Conservation (phyloP, 257 asterid species). For the Paulownia fortunei region DNA sequence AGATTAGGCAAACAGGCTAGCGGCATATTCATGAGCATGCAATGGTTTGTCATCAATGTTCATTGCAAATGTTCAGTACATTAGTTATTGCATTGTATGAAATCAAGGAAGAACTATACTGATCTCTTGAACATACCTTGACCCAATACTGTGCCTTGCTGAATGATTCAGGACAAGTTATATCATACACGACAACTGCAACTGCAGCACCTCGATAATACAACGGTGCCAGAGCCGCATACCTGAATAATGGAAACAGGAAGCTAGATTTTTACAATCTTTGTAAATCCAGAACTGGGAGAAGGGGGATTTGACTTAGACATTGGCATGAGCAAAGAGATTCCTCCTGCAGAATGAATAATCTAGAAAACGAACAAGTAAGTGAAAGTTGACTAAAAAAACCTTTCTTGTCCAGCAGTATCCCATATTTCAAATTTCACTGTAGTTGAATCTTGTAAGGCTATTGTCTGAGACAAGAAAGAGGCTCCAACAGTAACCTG, state of each 20-base stretch:
- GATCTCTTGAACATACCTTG: conserved; percentile 54
- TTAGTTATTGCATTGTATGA: too few species aligned
- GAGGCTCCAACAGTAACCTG: conserved; percentile 96
- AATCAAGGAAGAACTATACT: too few species aligned
- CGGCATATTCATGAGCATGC: too few species aligned
- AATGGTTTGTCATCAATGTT: too few species aligned
- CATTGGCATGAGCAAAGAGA: neutral
- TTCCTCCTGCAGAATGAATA: neutral
- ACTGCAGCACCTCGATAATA: conserved; percentile 96
- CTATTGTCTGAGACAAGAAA: conserved; percentile 94
- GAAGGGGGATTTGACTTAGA: neutral
- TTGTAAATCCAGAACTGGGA: conserved; percentile 18
- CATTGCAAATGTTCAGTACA: too few species aligned
- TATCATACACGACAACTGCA: conserved; percentile 86
- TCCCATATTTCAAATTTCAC: conserved; percentile 99
- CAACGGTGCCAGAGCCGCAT: conserved; percentile 87
- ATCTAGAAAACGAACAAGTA: neutral
- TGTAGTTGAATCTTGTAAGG: conserved; percentile 94
- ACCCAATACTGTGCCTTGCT: conserved; percentile 88
- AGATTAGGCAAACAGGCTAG: too few species aligned
- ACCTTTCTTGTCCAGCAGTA: conserved; percentile 99
- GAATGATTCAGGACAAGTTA: conserved; percentile 92
- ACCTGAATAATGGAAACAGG: conserved; percentile 47
- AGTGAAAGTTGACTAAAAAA: conserved; percentile 6
- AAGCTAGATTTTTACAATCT: conserved; percentile 21